These are phyloP conservation scores for Camelina neglecta DNA, from an alignment of 345 rosid species.

Conservation along the genomic window DNA sequence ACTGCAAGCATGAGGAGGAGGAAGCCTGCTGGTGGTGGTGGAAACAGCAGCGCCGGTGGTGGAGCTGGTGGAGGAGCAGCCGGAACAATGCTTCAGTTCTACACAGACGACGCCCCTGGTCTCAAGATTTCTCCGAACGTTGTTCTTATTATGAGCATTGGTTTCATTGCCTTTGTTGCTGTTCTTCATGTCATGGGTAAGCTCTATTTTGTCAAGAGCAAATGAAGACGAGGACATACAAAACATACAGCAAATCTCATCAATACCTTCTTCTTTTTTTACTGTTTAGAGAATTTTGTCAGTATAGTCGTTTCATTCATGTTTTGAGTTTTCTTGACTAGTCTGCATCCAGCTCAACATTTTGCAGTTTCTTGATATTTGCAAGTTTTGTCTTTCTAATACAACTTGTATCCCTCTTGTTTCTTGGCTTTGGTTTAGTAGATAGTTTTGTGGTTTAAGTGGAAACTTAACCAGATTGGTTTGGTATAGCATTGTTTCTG, in stretches of 20 bases:
- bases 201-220: conserved; percentile 66
- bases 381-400: conserved; percentile 1
- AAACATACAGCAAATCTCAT: neutral
- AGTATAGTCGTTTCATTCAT: conserved; percentile 26
- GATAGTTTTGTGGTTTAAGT: neutral
- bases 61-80: conserved; percentile 60
- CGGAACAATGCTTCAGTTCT: conserved; percentile 89
- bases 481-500: neutral
- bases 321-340: conserved; percentile 19
- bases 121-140: conserved; percentile 89
- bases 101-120: conserved; percentile 87
- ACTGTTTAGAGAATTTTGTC: conserved; percentile 9
- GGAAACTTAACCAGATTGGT: neutral
- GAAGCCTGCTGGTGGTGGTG: conserved; percentile 12
- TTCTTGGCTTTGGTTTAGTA: neutral
- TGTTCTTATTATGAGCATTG: conserved; percentile 88
- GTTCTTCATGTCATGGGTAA: conserved; percentile 86
- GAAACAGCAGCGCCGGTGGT: conserved; percentile 54
- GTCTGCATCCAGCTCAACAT: neutral
- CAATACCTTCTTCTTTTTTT: neutral
- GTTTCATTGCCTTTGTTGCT: conserved; percentile 94
- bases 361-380: conserved; percentile 12
- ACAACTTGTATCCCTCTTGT: neutral
- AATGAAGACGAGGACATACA: conserved; percentile 4
- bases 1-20: conserved; percentile 85